Evolutionary conservation across 2,329 filamentous ascomycete genomes (phyloP), one percentile per base, ranked within the genome.

Genomic region (Alternaria sp.): DNA sequence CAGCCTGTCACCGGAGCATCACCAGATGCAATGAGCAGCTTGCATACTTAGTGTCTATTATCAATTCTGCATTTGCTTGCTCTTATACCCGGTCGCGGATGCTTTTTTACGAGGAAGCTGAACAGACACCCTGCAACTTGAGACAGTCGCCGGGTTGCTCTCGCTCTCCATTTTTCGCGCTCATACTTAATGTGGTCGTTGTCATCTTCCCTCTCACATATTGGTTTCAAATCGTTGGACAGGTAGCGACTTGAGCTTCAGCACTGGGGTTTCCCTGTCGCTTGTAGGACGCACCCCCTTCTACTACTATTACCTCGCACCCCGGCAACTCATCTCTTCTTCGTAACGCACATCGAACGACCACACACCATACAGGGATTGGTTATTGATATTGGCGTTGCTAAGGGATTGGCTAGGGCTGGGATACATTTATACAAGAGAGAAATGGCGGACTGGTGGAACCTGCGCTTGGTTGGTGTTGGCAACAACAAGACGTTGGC

Each of bases 341-440:
- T 68, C 65, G 67, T 76, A 74, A 78, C 74, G 76, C 74, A 76
- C 67, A 70, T 73, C 73, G 72, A 74, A 78, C 70, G 75, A 76
- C 70, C 66, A 41, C 66, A 41, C 38, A 72, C 68, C 65, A 71
- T 64, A 67, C 53, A 60, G 66, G 73, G 71, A 64, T 61, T 69
- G 74, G 64, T 67, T 70, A 64, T 65, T 64, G 68, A 65, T 63
- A 69, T 25, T 59, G 76, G 75, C 75, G 75, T 78, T 77, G 69
- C 69, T 67, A 61, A 69, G 67, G 62, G 4, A 32, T 68, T 68
- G 67, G 69, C 66, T 64, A 58, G 63, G 63, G 57, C 48, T 60
- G 60, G 58, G 59, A 36, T 38, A 38, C 36, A 60, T 49, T 63
- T 62, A 43, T 67, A 68, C 53, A 70, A 65, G 68, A 36, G 57